Percentiles rank a stretch among this genome's conserved stretches.
Conservation (phyloP, 345 rosid genomes). For the Eucalyptus coolabah region DNA sequence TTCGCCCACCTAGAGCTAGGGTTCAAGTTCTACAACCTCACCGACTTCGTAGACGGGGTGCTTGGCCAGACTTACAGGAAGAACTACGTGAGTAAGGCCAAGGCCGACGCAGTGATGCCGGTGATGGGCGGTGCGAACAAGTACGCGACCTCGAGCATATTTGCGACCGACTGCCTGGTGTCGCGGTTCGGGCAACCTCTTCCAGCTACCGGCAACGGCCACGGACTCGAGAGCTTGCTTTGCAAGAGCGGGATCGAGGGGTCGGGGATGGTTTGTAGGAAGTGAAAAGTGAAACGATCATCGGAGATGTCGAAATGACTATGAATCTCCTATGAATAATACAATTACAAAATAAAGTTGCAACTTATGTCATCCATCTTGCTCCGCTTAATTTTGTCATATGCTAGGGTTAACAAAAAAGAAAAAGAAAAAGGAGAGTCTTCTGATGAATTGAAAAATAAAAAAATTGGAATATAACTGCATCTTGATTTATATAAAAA, state of each 20-base stretch:
- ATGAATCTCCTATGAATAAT: not conserved
- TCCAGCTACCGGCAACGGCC: not conserved
- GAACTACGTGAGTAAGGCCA: constrained; percentile 46
- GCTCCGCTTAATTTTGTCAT: not conserved
- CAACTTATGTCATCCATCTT: not conserved
- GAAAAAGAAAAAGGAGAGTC: not conserved
- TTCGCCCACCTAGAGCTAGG: constrained; percentile 69
- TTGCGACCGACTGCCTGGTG: not conserved
- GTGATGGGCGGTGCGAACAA: constrained; percentile 65
- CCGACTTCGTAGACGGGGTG: constrained; percentile 54
- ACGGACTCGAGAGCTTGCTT: not conserved
- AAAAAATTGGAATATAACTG: not conserved
- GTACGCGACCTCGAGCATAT: constrained; percentile 25
- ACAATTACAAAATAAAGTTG: not conserved
- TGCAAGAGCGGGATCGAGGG: not conserved
- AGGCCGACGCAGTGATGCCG: constrained; percentile 63
- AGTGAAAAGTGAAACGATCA: not conserved
- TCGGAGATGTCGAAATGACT: not conserved
- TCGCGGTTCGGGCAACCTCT: not conserved
- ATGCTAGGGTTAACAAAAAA: not conserved
- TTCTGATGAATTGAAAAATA: not conserved
- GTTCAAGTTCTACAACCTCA: constrained; percentile 34
- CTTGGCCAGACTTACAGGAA: constrained; percentile 63
- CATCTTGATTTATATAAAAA: not conserved
- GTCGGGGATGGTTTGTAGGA: not conserved